Base-by-base conservation (phyloP, 1,284 basidiomycete genomes). In the Pseudozyma sp. region DNA sequence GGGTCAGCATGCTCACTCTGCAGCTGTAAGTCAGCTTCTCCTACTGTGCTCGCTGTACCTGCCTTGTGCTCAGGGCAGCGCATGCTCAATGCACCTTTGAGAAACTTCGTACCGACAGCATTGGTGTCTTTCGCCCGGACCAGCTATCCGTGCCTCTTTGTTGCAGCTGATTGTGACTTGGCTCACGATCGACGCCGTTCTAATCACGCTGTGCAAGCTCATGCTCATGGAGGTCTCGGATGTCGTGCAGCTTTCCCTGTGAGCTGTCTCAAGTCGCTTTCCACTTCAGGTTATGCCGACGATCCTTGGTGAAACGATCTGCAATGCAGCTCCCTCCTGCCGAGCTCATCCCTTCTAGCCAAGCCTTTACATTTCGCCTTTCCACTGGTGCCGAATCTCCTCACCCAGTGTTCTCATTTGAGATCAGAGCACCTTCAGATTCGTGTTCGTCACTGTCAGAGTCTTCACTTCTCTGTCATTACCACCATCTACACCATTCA, bases 291-390 rank as follows among this genome's bases (percentile, higher is more conserved):
- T 35, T 5, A 40, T 55, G 47, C 44, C 45, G 38, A n/a, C 53
- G 53, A 52, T 60, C 55, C 45, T 59, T 40, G 51, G 42, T 43
- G 61, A 50, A 64, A 52, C 53, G 61, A 65, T 70, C 68, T 70
- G 59, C 68, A 57, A 60, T 60, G 68, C 68, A 70, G 57, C 42
- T 48, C 39, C 59, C 12, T 47, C 42, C 36, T 56, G 39, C 49
- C 53, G 48, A 48, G 47, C 38, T 52, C 56, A 49, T 40, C 18
- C 3, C 38, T 11, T 19, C 40, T 53, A 19, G n/a, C 51, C 38
- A 11, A 21, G 36, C 45, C 39, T 25, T 25, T 59, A 36, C 11
- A 10, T 19, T 47, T 57, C 21, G 18, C 34, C 42, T 53, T 45
- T 38, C 40, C 16, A 19, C 14, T 39, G 44, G 21, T 25, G 34